Conservation (phyloP, 2,329 filamentous ascomycete species). For the Elsinoe fawcettii region DNA sequence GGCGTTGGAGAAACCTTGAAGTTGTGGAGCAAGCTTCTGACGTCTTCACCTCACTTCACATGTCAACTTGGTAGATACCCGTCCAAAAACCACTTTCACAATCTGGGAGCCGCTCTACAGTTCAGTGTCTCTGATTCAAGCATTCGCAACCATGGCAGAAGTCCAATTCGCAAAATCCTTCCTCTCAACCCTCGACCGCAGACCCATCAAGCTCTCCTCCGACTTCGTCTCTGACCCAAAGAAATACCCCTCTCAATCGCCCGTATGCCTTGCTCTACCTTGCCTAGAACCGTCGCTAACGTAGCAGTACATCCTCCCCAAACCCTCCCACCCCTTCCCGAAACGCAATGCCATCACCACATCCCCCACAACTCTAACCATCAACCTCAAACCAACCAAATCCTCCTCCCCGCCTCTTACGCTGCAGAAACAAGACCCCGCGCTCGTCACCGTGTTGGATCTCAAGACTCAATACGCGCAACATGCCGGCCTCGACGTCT, state of each 20-base stretch:
- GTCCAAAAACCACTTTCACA: neutral
- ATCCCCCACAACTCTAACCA: constrained; percentile 34
- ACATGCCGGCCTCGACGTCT: constrained; percentile 55
- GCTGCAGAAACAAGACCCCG: constrained; percentile 49
- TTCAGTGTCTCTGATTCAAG: neutral
- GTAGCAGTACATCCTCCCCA: constrained; percentile 61
- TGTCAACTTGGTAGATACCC: neutral
- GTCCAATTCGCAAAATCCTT: constrained; percentile 76
- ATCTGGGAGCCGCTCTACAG: neutral
- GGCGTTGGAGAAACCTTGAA: constrained; percentile 12
- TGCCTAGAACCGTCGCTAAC: constrained; percentile 18
- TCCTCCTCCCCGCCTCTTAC: constrained; percentile 63
- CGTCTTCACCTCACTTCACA: constrained; percentile 10
- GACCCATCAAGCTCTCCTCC: constrained; percentile 70
- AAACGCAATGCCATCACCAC: constrained; percentile 42
- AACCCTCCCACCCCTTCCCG: constrained; percentile 47
- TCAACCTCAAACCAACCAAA: constrained; percentile 68
- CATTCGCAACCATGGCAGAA: constrained; percentile 42
- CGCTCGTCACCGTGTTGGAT: constrained; percentile 62
- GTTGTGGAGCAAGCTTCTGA: constrained; percentile 7
- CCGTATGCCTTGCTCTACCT: constrained; percentile 47
- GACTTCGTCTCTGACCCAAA: constrained; percentile 86
- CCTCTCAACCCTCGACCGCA: constrained; percentile 68
- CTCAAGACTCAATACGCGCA: constrained; percentile 63
- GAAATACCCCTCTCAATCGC: constrained; percentile 64